These are phyloP conservation scores for Fomitiporia mediterranea DNA, from an alignment of 1,284 basidiomycete genomes.

Conservation along the genomic window DNA sequence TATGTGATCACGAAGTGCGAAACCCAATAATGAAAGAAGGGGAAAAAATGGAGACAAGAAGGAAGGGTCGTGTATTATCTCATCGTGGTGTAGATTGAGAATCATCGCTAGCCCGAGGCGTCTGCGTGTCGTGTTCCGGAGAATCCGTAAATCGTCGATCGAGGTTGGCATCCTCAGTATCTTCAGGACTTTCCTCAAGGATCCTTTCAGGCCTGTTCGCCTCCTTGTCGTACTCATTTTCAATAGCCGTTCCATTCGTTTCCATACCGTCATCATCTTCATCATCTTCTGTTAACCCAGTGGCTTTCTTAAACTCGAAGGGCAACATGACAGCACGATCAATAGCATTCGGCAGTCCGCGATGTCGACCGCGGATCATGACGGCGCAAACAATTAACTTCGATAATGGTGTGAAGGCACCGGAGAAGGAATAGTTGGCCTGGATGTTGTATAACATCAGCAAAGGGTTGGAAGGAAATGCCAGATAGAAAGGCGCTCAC, in stretches of 20 bases:
- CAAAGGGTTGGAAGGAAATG: constrained; percentile 6
- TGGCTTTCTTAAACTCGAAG: constrained; percentile 40
- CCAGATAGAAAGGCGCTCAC: constrained; percentile 36
- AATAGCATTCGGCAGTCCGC: constrained; percentile 84
- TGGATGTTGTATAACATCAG: constrained; percentile 26
- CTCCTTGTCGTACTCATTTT: neutral
- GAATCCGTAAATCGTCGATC: neutral
- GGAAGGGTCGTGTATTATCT: too few relatives aligned
- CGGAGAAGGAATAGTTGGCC: constrained; percentile 78
- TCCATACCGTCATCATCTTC: neutral
- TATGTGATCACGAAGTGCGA: too few relatives aligned
- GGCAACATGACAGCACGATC: constrained; percentile 83
- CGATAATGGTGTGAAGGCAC: constrained; percentile 73
- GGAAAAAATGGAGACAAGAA: neutral
- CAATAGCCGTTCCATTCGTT: neutral
- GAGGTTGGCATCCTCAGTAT: neutral
- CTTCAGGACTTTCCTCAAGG: neutral
- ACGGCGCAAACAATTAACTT: constrained; percentile 84
- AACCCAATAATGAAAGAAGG: neutral
- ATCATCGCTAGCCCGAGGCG: neutral
- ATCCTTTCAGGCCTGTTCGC: neutral
- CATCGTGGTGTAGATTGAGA: neutral
- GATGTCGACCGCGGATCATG: constrained; percentile 92
- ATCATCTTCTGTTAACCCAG: neutral
- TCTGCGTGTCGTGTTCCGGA: neutral